These are phyloP conservation scores for Pseudoscleropodium purum DNA, from an alignment of 225 moss, liverwort and hornwort species.

Conservation along the genomic window DNA sequence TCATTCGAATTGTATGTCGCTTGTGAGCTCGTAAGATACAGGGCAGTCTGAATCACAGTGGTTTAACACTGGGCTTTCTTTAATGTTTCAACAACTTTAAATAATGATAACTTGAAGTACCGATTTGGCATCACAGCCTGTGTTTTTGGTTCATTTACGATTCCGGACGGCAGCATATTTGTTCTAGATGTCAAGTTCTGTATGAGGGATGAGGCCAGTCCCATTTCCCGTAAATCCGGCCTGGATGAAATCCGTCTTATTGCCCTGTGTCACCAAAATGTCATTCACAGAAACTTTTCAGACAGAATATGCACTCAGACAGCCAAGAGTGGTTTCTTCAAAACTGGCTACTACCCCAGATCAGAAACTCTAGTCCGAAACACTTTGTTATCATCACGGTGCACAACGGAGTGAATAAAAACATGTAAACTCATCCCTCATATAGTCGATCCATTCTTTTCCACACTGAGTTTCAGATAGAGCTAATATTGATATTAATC, in stretches of 20 bases:
- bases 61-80: not conserved
- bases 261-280: not conserved
- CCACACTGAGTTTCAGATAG: constrained; percentile 11
- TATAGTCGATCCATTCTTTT: constrained; percentile 32
- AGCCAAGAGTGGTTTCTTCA: constrained; percentile 26
- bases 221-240: too few species aligned
- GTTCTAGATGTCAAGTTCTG: too few species aligned
- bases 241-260: rapidly evolving
- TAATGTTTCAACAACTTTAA: rapidly evolving
- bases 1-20: too few species aligned
- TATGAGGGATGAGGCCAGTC: too few species aligned
- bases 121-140: too few species aligned
- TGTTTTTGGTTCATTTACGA: too few species aligned
- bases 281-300: too few species aligned
- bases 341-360: constrained; percentile 33
- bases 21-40: too few species aligned
- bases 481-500: constrained; percentile 27
- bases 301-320: constrained; percentile 26
- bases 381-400: constrained; percentile 44
- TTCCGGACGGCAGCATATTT: rapidly evolving
- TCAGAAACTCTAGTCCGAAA: constrained; percentile 83
- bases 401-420: not conserved
- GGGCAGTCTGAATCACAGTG: too few species aligned
- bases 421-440: constrained; percentile 1
- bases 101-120: rapidly evolving